Evolutionary conservation across 2,329 filamentous ascomycete genomes (phyloP), one percentile per base, ranked within the genome.

Genomic region (Botrytis fragariae): DNA sequence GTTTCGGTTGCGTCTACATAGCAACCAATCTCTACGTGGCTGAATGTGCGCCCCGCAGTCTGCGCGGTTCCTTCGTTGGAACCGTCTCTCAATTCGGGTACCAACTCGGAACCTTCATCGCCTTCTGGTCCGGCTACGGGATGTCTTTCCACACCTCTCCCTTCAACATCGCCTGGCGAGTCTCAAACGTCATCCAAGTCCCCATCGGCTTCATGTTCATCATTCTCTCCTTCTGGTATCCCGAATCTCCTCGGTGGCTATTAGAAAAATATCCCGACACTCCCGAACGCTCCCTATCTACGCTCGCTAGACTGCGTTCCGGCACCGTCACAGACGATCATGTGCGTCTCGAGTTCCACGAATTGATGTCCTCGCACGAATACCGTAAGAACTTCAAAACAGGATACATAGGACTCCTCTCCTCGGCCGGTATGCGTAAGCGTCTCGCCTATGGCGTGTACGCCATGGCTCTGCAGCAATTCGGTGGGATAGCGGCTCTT

Each of bases 401-500:
- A 35, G 78, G 84, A 18, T 93, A 93, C 82, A 82, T 84, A 72
- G 90, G 90, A 1, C 85, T 93, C 39, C 92, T 91, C 87, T 91
- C 90, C 81, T 91, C 92, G 81, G 86, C 86, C 61, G 92, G 90
- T 10, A 83, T 93, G 71, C 87, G 91, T 77, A 91, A 90, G 84
- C 88, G 91, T 71, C 86, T 93, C 77, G 83, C 85, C 59, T 86
- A 93, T 45, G 90, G 90, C 37, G 86, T 91, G 75, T 83, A 91
- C 70, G 83, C 92, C 81, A 93, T 93, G 80, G 86, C 90, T 67
- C 90, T 91, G 70, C 91, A 93, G 81, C 91, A 93, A 81, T 85
- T 93, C 60, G 91, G 90, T 16, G 91, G 91, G 37, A 91, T 93
- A 81, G 91, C 91, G 73, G 91, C 90, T 0, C 85, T 93, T 76